Evolutionary conservation across 139 green algal genomes (phyloP).

Genomic region (Closterium sp.): DNA sequence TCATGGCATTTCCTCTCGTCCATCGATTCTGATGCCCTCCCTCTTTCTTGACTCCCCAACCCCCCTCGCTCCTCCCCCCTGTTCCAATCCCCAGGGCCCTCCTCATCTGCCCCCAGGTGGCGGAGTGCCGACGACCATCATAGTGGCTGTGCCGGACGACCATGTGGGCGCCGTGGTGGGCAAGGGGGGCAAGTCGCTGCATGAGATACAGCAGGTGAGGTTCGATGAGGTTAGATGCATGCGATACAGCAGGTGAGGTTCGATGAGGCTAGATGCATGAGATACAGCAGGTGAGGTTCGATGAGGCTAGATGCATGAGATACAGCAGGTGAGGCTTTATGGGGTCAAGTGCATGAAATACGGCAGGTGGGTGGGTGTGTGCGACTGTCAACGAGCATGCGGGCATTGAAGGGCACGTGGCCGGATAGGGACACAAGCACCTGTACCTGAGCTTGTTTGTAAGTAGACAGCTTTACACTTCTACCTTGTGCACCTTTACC

Average conservation of each 20-base stretch:
- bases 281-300: slow-evolving; percentile 66
- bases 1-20: too few relatives aligned
- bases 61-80: neutral
- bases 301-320: neutral
- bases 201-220: slow-evolving; percentile 68
- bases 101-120: neutral
- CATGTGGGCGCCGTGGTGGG: slow-evolving; percentile 76
- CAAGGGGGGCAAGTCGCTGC: slow-evolving; percentile 65
- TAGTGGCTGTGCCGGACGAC: slow-evolving; percentile 68
- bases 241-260: neutral
- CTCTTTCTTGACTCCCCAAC: neutral
- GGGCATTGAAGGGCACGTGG: too few relatives aligned
- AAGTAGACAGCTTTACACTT: too few relatives aligned
- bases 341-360: slow-evolving; percentile 65
- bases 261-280: slow-evolving; percentile 59
- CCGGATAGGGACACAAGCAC: too few relatives aligned
- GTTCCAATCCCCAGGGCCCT: neutral
- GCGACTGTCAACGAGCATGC: too few relatives aligned
- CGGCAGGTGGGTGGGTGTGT: slow-evolving; percentile 54
- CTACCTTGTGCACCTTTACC: too few relatives aligned
- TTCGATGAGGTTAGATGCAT: neutral
- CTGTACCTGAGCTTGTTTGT: too few relatives aligned
- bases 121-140: slow-evolving; percentile 51
- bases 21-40: too few relatives aligned
- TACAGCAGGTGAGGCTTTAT: neutral